These are phyloP conservation scores for Poronia punctata DNA, from an alignment of 495 filamentous ascomycete species.

Conservation along the genomic window DNA sequence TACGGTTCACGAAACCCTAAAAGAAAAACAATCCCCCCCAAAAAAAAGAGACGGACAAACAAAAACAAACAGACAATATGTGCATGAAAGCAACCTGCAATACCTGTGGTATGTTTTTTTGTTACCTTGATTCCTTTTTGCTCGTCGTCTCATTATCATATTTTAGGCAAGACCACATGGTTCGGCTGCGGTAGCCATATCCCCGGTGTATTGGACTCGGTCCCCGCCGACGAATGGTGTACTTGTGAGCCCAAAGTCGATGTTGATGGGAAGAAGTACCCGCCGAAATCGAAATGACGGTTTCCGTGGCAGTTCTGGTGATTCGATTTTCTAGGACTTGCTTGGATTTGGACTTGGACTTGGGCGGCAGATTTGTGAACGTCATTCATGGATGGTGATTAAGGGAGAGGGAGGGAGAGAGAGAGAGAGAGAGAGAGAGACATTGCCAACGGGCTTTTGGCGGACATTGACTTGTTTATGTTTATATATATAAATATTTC, in stretches of 20 bases:
- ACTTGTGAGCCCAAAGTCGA: constrained; percentile 56
- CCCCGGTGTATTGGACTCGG: constrained; percentile 55
- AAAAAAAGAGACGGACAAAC: too few species aligned
- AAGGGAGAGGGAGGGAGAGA: too few species aligned
- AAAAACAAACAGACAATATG: constrained; percentile 16
- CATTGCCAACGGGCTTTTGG: too few species aligned
- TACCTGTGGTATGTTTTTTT: constrained; percentile 19
- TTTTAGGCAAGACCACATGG: constrained; percentile 68
- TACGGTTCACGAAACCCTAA: too few species aligned
- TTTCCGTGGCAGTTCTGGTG: constrained; percentile 7
- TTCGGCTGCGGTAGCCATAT: constrained; percentile 66
- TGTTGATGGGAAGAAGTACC: constrained; percentile 54
- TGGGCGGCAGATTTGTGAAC: too few species aligned
- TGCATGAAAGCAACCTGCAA: constrained; percentile 24
- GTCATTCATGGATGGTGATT: too few species aligned
- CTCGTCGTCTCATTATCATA: not conserved
- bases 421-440: too few species aligned
- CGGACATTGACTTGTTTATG: too few species aligned
- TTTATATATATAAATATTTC: too few species aligned
- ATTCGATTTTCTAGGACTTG: not conserved
- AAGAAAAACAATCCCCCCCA: too few species aligned
- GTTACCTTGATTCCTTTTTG: not conserved
- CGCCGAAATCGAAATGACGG: constrained; percentile 41
- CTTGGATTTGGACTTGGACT: too few species aligned
- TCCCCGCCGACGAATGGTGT: constrained; percentile 56